A percentile compares a stretch with the other conserved stretches of the same genome.
Conservation (phyloP, 257 asterid genomes). For the Galeopsis tetrahit region DNA sequence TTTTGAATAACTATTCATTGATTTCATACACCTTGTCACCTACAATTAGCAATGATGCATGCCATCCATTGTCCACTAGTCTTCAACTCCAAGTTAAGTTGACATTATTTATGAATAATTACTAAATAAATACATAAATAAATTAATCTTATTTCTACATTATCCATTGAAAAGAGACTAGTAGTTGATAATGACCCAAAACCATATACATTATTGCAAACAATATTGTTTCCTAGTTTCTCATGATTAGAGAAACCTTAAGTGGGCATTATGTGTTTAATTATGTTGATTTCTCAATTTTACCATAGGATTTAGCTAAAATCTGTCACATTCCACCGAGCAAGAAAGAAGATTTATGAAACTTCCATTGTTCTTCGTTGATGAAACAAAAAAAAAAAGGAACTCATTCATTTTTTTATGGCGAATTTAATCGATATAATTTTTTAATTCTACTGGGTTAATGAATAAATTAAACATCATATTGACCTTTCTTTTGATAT, state of each 20-base stretch:
- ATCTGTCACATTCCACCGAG: not conserved
- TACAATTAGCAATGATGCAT: not conserved
- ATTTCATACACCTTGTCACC: not conserved
- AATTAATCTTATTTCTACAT: not conserved
- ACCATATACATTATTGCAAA: not conserved
- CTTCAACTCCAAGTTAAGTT: constrained; percentile 27
- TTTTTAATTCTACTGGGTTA: not conserved
- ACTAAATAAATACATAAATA: not conserved
- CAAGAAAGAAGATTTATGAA: not conserved
- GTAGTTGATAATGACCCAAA: constrained; percentile 9
- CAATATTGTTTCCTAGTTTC: constrained; percentile 19
- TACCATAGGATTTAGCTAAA: not conserved
- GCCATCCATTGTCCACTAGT: constrained; percentile 24
- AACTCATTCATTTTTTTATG: too few species aligned
- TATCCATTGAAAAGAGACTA: constrained; percentile 25
- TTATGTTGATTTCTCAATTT: not conserved
- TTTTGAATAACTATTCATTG: too few species aligned
- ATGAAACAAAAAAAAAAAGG: too few species aligned
- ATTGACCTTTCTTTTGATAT: not conserved
- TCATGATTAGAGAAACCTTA: constrained; percentile 17
- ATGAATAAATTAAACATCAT: not conserved
- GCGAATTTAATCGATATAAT: too few species aligned
- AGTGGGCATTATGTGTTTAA: not conserved
- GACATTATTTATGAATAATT: constrained; percentile 10
- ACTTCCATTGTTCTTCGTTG: not conserved